Evolutionary conservation across 139 green algal species (phyloP), one percentile per base, ranked within the genome.

Genomic region (Desmodesmus armatus): DNA sequence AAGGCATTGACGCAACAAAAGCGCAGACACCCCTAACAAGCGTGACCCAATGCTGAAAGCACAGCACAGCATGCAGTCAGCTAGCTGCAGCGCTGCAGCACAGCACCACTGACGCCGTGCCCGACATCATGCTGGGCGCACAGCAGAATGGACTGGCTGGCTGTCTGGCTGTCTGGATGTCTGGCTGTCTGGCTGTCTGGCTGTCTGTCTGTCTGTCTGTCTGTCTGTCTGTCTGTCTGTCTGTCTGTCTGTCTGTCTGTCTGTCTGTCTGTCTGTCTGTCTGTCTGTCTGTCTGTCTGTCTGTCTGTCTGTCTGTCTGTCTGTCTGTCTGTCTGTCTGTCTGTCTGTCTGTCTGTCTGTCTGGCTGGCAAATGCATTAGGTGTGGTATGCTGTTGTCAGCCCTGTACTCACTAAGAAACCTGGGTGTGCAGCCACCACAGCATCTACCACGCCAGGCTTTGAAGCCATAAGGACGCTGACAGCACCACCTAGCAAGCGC

Each of bases 221-320:
- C n/a, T n/a, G n/a, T n/a, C n/a, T n/a, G n/a, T 58, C 47, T 58
- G 60, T 2, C 27, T 70, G 60, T 70, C 27, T 35, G 60, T 70
- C 27, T 70, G 60, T 70, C 27, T 70, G 60, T 70, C 53, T 63
- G 53, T 63, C 53, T 63, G 53, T 63, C 53, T 63, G 53, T 63
- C 53, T 63, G 53, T 63, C 53, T 63, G 60, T 63, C 53, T 63
- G 53, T 63, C 53, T 63, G 53, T 63, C 53, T 63, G 53, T 63
- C 53, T 63, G 53, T 72, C 63, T 72, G 63, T 72, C 63, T 31
- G 63, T 72, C 63, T 72, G 63, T 72, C 63, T 72, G 63, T 72
- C 63, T 72, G 63, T 72, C 63, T 72, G 63, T 72, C 66, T 75
- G 66, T 72, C 63, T 72, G 63, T 72, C 63, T 72, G 63, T 72